These are phyloP conservation scores for Aspergillus sp. DNA, from an alignment of 2,329 filamentous ascomycete genomes.

Conservation along the genomic window DNA sequence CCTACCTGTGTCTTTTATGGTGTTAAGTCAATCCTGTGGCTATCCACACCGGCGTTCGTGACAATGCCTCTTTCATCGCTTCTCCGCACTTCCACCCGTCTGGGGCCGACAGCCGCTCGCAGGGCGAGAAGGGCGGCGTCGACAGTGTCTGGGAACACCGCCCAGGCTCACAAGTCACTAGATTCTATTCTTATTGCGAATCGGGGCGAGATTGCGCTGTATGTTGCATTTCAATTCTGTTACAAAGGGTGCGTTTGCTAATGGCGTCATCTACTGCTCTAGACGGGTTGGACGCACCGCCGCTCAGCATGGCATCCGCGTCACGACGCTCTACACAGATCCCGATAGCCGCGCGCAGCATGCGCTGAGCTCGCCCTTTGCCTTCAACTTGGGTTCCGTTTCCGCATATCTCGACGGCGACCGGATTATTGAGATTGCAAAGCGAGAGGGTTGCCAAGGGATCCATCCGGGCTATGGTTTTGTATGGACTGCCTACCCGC, in stretches of 20 bases:
- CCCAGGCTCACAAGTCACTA: slow-evolving; percentile 39
- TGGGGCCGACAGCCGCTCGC: slow-evolving; percentile 29
- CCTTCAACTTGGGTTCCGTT: slow-evolving; percentile 78
- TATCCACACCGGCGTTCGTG: background rate
- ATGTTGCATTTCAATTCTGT: slow-evolving; percentile 18
- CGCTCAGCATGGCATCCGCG: slow-evolving; percentile 81
- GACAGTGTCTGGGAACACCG: slow-evolving; percentile 23
- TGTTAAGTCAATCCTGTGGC: slow-evolving; percentile 9
- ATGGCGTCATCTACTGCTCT: slow-evolving; percentile 8
- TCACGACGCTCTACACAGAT: slow-evolving; percentile 92
- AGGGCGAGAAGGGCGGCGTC: slow-evolving; percentile 30
- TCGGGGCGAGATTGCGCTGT: slow-evolving; percentile 90
- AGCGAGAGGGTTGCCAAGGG: slow-evolving; percentile 80
- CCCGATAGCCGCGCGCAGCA: slow-evolving; percentile 86
- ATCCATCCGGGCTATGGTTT: slow-evolving; percentile 97
- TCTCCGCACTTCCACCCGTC: slow-evolving; percentile 40
- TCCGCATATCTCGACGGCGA: slow-evolving; percentile 91
- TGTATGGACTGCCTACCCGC: slow-evolving; percentile 37
- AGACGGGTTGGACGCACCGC: slow-evolving; percentile 85
- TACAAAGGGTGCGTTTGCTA: slow-evolving; percentile 4
- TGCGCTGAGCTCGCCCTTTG: slow-evolving; percentile 77
- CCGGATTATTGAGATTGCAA: slow-evolving; percentile 84
- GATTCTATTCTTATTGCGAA: slow-evolving; percentile 93
- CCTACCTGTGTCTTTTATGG: slow-evolving; percentile 1
- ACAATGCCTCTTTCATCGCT: slow-evolving; percentile 38